A percentile compares a stretch with the other conserved stretches of the same genome.
phyloP scores from a whole-genome alignment of 1,284 basidiomycete genomes.

The Tetrapyrgos nigripes region DNA sequence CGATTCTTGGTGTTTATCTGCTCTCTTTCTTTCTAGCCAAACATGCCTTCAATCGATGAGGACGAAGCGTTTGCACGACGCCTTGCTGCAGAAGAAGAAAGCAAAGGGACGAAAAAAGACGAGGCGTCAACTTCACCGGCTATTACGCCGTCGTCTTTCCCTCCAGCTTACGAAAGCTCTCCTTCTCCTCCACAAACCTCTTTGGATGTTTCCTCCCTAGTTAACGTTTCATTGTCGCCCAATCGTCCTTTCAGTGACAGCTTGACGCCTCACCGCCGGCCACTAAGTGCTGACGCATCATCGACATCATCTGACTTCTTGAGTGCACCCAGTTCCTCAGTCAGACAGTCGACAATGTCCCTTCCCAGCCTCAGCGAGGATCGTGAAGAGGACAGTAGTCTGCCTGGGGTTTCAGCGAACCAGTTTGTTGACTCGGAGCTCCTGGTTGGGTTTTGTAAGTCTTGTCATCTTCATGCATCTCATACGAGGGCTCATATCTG shows the following conservation, averaged over 20 bases:
- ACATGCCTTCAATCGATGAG: conserved; percentile 3
- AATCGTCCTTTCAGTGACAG: conserved; percentile 5
- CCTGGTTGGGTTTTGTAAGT: conserved; percentile 67
- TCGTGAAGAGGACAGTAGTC: conserved; percentile 5
- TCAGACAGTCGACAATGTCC: not conserved
- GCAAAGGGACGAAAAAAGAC: not conserved
- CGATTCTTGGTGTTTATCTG: not conserved
- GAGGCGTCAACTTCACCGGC: not conserved
- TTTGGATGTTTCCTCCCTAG: conserved; percentile 5
- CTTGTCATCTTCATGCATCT: conserved; percentile 2
- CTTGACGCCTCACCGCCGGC: not conserved
- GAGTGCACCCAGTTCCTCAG: not conserved
- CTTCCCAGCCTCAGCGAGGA: conserved; percentile 12
- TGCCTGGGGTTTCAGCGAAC: conserved; percentile 43
- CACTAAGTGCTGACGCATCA: not conserved
- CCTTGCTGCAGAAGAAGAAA: conserved; percentile 37
- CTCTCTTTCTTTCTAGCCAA: not conserved
- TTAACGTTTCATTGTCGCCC: not conserved
- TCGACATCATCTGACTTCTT: not conserved
- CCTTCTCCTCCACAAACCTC: conserved; percentile 7
- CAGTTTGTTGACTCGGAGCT: conserved; percentile 69
- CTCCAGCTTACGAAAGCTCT: conserved; percentile 17
- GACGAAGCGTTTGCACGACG: conserved; percentile 22
- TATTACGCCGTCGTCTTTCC: conserved; percentile 2
- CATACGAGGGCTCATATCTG: conserved; percentile 19